Conservation (phyloP, 768 basidiomycete genomes). For the Boletus insuetus region DNA sequence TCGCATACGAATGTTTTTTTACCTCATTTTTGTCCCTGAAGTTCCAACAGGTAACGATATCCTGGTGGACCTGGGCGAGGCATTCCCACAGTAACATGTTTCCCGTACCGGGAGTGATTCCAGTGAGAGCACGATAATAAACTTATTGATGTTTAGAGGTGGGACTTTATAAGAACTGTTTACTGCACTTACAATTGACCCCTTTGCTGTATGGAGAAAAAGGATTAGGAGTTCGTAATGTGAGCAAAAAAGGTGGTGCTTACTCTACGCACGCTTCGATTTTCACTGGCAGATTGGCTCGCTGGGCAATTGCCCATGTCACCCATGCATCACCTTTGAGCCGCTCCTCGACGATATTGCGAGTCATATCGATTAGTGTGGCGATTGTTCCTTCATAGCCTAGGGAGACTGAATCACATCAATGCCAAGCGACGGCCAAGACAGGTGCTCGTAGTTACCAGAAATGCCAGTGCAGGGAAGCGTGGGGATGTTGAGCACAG, state of each 20-base stretch:
- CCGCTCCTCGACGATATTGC: background rate
- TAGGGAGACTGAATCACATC: background rate
- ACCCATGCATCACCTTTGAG: constrained; percentile 9
- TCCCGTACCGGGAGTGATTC: background rate
- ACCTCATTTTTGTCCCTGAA: constrained; percentile 3
- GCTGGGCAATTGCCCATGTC: background rate
- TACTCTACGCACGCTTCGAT: constrained; percentile 7
- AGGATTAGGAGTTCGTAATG: background rate
- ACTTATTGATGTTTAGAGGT: background rate
- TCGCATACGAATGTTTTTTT: background rate
- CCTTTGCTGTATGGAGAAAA: constrained; percentile 1
- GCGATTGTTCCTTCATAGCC: background rate
- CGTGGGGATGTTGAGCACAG: background rate
- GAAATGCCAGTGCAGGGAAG: background rate
- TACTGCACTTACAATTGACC: background rate
- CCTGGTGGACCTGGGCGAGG: constrained; percentile 2
- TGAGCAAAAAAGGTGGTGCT: background rate
- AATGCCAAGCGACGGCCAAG: background rate
- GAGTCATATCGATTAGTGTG: background rate
- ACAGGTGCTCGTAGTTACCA: background rate
- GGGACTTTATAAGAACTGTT: too few relatives aligned
- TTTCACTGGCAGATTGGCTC: constrained; percentile 2
- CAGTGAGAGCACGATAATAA: constrained; percentile 1
- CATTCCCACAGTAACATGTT: background rate
- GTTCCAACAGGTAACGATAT: constrained; percentile 8